Conservation (phyloP, 441 rosid genomes). For the Bocquillonia castaneifolia region DNA sequence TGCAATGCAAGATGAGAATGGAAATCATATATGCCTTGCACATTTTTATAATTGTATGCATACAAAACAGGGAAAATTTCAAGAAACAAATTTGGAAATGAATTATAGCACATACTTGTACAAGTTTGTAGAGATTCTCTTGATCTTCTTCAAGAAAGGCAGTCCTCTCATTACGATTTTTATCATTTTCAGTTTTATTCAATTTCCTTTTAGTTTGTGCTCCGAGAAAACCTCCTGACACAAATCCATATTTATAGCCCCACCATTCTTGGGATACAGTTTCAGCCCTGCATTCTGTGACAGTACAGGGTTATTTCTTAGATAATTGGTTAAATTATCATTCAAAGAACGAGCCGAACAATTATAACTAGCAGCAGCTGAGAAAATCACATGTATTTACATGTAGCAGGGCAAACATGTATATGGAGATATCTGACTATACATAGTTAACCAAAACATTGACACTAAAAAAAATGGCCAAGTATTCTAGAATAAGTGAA, state of each 20-base stretch:
- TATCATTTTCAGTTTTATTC: constrained; percentile 28
- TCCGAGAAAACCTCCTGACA: constrained; percentile 93
- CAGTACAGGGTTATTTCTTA: constrained; percentile 20
- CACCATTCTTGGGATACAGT: constrained; percentile 74
- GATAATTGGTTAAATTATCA: neutral
- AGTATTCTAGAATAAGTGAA: neutral
- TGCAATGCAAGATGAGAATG: neutral
- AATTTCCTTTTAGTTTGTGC: constrained; percentile 51
- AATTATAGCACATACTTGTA: constrained; percentile 70
- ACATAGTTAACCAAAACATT: neutral
- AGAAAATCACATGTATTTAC: neutral
- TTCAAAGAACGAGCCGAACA: neutral
- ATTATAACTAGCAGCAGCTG: neutral
- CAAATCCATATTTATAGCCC: constrained; percentile 81
- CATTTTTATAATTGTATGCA: neutral
- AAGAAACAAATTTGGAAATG: neutral
- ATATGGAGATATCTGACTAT: neutral
- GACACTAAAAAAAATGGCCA: neutral
- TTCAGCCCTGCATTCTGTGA: constrained; percentile 47
- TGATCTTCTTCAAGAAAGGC: constrained; percentile 87
- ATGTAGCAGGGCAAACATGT: neutral
- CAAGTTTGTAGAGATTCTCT: constrained; percentile 93
- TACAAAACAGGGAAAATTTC: neutral
- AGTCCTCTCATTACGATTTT: constrained; percentile 41
- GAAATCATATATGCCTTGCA: neutral